A percentile compares a stretch with the other conserved stretches of the same genome.
Conservation (phyloP, 2,329 filamentous ascomycete species). For the Fusarium haematococcum region DNA sequence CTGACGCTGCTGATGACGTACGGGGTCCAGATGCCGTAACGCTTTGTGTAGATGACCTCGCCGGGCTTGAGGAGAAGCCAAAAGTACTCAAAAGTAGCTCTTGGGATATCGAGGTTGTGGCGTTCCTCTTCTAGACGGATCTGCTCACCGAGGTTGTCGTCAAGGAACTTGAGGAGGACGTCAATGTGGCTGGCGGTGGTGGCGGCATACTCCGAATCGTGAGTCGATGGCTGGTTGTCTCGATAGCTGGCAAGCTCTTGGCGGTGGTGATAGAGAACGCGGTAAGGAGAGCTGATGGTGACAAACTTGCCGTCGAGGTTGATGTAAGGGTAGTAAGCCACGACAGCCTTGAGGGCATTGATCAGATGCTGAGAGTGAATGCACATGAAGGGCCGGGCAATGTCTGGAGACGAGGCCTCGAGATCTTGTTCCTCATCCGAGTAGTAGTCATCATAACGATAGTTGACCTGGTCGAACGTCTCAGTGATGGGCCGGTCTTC, state of each 20-base stretch:
- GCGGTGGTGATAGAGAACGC: constrained; percentile 60
- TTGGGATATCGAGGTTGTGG: constrained; percentile 52
- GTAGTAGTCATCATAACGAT: constrained; percentile 43
- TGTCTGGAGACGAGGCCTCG: constrained; percentile 43
- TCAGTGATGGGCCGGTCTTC: constrained; percentile 47
- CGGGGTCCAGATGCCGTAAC: constrained; percentile 55
- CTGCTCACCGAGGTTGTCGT: constrained; percentile 51
- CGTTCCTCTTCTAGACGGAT: constrained; percentile 56
- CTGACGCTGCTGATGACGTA: constrained; percentile 54
- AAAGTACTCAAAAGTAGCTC: constrained; percentile 58
- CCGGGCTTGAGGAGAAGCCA: constrained; percentile 62
- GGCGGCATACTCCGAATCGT: constrained; percentile 55
- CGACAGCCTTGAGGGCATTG: constrained; percentile 60
- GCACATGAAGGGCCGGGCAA: constrained; percentile 54
- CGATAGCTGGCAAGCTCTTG: constrained; percentile 57
- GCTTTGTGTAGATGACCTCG: constrained; percentile 57
- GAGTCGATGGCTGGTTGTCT: constrained; percentile 53
- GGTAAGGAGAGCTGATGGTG: constrained; percentile 59
- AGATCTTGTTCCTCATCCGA: constrained; percentile 39
- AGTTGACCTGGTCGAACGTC: constrained; percentile 40
- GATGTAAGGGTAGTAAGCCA: constrained; percentile 60
- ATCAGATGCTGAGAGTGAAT: constrained; percentile 60
- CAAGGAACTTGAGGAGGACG: constrained; percentile 57
- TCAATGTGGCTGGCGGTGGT: constrained; percentile 59
- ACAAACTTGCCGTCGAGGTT: constrained; percentile 52